A percentile compares a stretch with the other conserved stretches of the same genome.
Evolutionary conservation across 495 filamentous ascomycete genomes (phyloP).

Genomic region (Emericellopsis terricola): DNA sequence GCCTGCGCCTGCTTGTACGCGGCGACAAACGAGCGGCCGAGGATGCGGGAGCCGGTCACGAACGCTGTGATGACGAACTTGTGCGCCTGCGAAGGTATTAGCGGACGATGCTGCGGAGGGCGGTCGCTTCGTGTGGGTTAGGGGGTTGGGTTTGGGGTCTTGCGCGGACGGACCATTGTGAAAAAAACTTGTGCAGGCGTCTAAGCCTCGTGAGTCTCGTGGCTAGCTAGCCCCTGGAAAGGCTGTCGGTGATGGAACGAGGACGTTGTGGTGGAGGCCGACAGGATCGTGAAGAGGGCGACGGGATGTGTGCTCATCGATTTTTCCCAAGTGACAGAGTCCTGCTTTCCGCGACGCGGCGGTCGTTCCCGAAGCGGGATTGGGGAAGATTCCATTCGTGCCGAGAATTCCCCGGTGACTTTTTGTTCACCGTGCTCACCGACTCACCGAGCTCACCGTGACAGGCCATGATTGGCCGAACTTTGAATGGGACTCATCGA

Average conservation of each 20-base stretch:
- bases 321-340: neutral
- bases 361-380: too few species aligned
- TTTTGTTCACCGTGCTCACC: too few species aligned
- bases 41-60: conserved; percentile 71
- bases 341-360: too few species aligned
- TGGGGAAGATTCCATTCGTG: too few species aligned
- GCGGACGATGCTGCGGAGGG: conserved; percentile 2
- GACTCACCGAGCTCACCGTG: too few species aligned
- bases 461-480: too few species aligned
- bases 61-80: conserved; percentile 87
- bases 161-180: neutral
- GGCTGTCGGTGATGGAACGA: neutral
- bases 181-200: too few species aligned
- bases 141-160: neutral
- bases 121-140: conserved; percentile 3
- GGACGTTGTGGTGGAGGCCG: neutral
- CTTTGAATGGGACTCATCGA: too few species aligned
- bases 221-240: neutral
- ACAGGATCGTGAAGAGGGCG: neutral
- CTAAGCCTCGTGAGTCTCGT: neutral
- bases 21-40: conserved; percentile 83
- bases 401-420: too few species aligned
- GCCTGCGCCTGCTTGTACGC: conserved; percentile 85
- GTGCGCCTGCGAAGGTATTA: conserved; percentile 49
- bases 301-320: neutral